phyloP scores from a whole-genome alignment of 139 green algal genomes.

The Tetraselmis striata region DNA sequence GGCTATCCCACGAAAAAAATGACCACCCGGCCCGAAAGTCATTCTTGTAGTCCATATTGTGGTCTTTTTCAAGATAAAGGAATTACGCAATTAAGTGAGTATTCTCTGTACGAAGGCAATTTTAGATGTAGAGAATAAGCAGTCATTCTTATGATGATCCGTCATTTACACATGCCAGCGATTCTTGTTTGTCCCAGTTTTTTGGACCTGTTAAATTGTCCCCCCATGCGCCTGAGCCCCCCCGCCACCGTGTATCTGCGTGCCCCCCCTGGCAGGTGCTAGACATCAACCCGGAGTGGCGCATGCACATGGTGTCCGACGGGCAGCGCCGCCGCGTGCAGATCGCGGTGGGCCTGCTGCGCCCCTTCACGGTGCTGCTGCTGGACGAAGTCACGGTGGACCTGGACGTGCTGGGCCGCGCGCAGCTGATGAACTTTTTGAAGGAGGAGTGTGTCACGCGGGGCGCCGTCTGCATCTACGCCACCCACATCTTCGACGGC shows the following conservation, averaged over 20 bases:
- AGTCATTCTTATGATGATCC: too few species aligned
- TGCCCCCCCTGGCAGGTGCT: too few species aligned
- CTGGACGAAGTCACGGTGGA: constrained; percentile 94
- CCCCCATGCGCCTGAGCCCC: too few species aligned
- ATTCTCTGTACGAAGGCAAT: neutral
- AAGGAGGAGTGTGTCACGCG: constrained; percentile 65
- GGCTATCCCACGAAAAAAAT: too few species aligned
- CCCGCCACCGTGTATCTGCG: too few species aligned
- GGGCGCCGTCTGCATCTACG: constrained; percentile 80
- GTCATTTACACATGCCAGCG: too few species aligned
- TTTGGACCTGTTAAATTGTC: constrained; percentile 8
- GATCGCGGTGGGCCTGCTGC: constrained; percentile 81
- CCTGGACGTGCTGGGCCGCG: constrained; percentile 88
- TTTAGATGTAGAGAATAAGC: too few species aligned
- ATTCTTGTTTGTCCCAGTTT: too few species aligned
- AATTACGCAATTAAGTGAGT: neutral
- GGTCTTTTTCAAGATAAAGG: too few species aligned
- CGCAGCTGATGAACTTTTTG: constrained; percentile 85
- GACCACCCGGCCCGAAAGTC: too few species aligned
- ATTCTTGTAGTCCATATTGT: too few species aligned
- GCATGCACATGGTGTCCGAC: constrained; percentile 79
- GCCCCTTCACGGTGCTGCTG: constrained; percentile 79
- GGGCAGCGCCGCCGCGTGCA: constrained; percentile 87
- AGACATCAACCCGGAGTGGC: constrained; percentile 81
- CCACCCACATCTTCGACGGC: constrained; percentile 98